Evolutionary conservation across 805 yeast genomes (phyloP).

Genomic region (Hanseniaspora nectarophila): DNA sequence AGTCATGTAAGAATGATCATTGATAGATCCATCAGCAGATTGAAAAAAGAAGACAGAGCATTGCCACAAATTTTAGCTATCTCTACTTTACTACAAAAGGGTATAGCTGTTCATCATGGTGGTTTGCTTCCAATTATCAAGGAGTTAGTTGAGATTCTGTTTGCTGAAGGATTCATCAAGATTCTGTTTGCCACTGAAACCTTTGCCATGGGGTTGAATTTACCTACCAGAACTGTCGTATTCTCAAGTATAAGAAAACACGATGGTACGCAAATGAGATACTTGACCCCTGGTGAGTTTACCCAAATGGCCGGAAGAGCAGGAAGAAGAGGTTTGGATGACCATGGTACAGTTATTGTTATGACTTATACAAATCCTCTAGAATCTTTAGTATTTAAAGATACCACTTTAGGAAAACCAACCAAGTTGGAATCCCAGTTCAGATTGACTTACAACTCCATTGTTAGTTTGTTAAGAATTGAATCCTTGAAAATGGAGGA

Average conservation of each 20-base stretch:
- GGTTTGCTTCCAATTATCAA: conserved; percentile 87
- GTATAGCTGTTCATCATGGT: conserved; percentile 93
- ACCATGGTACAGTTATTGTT: conserved; percentile 85
- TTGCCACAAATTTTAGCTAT: conserved; percentile 81
- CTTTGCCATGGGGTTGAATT: conserved; percentile 94
- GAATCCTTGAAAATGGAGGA: conserved; percentile 96
- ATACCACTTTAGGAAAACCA: conserved; percentile 76
- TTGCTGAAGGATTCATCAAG: conserved; percentile 74
- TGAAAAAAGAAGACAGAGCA: conserved; percentile 83
- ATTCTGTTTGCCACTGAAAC: conserved; percentile 95
- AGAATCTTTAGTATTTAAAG: conserved; percentile 49
- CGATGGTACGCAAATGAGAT: conserved; percentile 75
- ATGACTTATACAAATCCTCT: conserved; percentile 70
- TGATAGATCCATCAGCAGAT: conserved; percentile 74
- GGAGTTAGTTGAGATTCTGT: conserved; percentile 83
- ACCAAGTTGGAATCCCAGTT: conserved; percentile 86
- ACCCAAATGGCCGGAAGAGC: conserved; percentile 99
- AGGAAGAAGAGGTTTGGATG: conserved; percentile 91
- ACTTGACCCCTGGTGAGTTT: conserved; percentile 86
- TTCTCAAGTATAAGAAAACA: conserved; percentile 78
- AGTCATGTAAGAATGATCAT: conserved; percentile 89
- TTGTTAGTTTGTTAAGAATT: conserved; percentile 75
- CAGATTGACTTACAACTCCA: conserved; percentile 91
- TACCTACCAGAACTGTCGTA: conserved; percentile 93
- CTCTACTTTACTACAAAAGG: conserved; percentile 72